Percentiles rank a stretch among this genome's conserved stretches.
Conservation (phyloP, 805 yeast species). For the Starmerella scarabaei region DNA sequence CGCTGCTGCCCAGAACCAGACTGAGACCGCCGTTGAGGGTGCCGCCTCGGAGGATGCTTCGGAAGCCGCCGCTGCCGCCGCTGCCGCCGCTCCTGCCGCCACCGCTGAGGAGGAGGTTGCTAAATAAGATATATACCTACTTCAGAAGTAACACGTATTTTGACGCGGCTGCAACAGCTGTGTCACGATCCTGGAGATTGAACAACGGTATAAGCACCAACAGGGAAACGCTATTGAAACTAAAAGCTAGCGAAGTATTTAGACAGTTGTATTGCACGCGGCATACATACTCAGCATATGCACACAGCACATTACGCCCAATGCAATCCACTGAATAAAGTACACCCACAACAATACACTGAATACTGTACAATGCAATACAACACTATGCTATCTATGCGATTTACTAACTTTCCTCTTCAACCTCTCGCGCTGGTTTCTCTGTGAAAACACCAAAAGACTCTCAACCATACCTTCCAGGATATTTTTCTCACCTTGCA, state of each 20-base stretch:
- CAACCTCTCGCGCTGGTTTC: slow-evolving; percentile 20
- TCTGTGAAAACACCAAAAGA: slow-evolving; percentile 77
- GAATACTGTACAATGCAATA: background rate
- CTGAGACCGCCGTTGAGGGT: slow-evolving; percentile 9
- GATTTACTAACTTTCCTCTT: slow-evolving; percentile 7
- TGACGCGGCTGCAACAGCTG: too few species aligned
- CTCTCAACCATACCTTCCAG: slow-evolving; percentile 84
- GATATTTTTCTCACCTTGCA: slow-evolving; percentile 53
- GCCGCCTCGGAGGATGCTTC: slow-evolving; percentile 9
- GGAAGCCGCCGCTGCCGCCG: slow-evolving; percentile 13
- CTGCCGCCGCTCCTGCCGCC: slow-evolving; percentile 16
- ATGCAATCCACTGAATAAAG: background rate
- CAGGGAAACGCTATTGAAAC: too few species aligned
- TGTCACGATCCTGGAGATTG: too few species aligned
- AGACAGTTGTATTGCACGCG: too few species aligned
- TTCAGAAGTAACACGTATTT: background rate
- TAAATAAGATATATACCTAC: background rate
- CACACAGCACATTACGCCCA: too few species aligned
- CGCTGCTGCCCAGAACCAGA: slow-evolving; percentile 19
- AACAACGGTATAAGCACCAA: too few species aligned
- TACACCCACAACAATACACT: background rate
- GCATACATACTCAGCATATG: too few species aligned
- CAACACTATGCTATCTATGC: background rate
- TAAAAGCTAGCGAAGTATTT: too few species aligned
- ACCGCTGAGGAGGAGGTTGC: slow-evolving; percentile 1